Evolutionary conservation across 2,329 filamentous ascomycete genomes (phyloP).

Genomic region (Talaromyces amestolkiae): DNA sequence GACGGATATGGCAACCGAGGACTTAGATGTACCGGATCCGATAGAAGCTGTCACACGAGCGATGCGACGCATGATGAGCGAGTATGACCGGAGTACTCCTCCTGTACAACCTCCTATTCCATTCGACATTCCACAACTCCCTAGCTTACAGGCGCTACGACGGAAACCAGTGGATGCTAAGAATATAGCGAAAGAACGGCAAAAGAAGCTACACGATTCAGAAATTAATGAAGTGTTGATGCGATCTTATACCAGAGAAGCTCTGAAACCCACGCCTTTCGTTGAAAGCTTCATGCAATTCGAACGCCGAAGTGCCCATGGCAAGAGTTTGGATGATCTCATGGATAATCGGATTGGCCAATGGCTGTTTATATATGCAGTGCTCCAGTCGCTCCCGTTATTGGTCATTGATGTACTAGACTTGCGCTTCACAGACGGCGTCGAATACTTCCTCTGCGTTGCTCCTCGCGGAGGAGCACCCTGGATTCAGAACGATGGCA

Average conservation of each 20-base stretch:
- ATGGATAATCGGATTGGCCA: constrained; percentile 49
- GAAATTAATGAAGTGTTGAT: constrained; percentile 76
- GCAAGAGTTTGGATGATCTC: constrained; percentile 46
- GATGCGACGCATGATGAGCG: constrained; percentile 74
- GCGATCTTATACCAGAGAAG: constrained; percentile 76
- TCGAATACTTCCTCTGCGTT: constrained; percentile 52
- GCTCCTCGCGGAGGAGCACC: constrained; percentile 49
- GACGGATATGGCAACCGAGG: constrained; percentile 63
- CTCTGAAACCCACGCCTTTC: constrained; percentile 51
- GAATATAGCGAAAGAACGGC: constrained; percentile 70
- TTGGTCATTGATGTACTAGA: constrained; percentile 50
- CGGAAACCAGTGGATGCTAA: constrained; percentile 66
- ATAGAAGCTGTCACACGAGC: constrained; percentile 65
- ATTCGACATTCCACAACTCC: constrained; percentile 79
- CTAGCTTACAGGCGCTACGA: constrained; percentile 64
- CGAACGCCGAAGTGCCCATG: constrained; percentile 44
- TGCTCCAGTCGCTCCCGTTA: constrained; percentile 50
- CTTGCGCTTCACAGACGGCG: constrained; percentile 44
- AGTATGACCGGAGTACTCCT: constrained; percentile 85
- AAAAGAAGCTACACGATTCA: constrained; percentile 71
- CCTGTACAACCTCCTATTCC: constrained; percentile 89
- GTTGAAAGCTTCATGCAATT: constrained; percentile 50
- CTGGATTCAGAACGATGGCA: constrained; percentile 48
- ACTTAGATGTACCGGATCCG: constrained; percentile 46
- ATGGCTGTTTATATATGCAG: constrained; percentile 53